Base-by-base conservation (phyloP, 495 filamentous ascomycete species). In the Annulohypoxylon moriforme region DNA sequence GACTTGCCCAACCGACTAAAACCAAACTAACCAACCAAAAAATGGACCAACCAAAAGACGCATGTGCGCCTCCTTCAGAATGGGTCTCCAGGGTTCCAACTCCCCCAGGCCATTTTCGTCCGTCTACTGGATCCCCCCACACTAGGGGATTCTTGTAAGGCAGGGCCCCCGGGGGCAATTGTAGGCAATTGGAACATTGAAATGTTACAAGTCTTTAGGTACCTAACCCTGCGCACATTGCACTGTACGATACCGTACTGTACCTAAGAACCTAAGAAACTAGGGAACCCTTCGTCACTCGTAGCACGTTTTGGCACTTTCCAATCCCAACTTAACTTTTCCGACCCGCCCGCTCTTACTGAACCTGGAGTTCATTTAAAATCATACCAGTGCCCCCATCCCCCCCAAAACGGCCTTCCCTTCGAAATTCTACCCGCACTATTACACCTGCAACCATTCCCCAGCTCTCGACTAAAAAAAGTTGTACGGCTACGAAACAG, bases 361-460 rank as follows among this genome's bases (percentile, higher is more conserved):
- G 40, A 44, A 44, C 40, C 40, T 44, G 29, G 25, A 73, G 71
- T 73, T 77, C 73, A 75, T 78, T 77, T 78, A 78, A 77, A 76
- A 74, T 71, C 73, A 61, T 68, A 72, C 67, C 71, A 67, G 72
- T 72, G 74, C 76, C 76, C 76, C 76, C 71, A 72, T 73, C 44
- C 55, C 65, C 69, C 69, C 75, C 73, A 66, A 71, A 73, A 52
- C 49, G 67, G 57, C 46, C 67, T 76, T 72, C 66, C 74, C 27
- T 69, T 69, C 63, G 57, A 74, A 70, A 75, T 69, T 75, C 74
- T 74, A 75, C 66, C 70, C 70, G 64, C 69, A 73, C 67, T 71
- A 69, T 61, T 38, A 64, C 59, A 74, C 56, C 42, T 61, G 44
- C 63, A 65, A 74, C 56, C 66, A 11, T 55, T 70, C 65, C 75